These are phyloP conservation scores for Monosporascus sp. DNA, from an alignment of 2,329 filamentous ascomycete genomes.

Conservation along the genomic window DNA sequence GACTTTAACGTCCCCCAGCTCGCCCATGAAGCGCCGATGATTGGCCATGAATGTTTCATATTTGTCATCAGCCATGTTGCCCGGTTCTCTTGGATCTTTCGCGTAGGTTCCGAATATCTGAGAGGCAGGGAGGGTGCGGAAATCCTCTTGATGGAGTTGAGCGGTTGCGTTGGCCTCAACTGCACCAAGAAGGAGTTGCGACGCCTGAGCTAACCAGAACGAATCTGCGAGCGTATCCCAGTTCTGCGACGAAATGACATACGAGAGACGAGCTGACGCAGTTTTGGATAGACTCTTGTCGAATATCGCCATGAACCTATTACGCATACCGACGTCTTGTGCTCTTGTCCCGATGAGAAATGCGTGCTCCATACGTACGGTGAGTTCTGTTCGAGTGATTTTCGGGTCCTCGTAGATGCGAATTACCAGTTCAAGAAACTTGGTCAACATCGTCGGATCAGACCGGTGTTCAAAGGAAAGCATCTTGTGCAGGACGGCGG, in stretches of 20 bases:
- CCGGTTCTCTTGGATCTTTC: conserved; percentile 59
- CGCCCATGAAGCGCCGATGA: conserved; percentile 77
- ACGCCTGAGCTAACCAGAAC: conserved; percentile 95
- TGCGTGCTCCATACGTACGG: conserved; percentile 94
- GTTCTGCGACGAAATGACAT: conserved; percentile 86
- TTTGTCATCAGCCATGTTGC: conserved; percentile 73
- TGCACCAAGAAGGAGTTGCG: conserved; percentile 85
- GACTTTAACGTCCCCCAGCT: conserved; percentile 80
- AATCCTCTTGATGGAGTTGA: conserved; percentile 78
- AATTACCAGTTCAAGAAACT: conserved; percentile 93
- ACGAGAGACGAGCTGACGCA: conserved; percentile 80
- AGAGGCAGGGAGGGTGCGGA: conserved; percentile 69
- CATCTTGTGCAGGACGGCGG: conserved; percentile 99
- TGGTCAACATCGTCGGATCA: conserved; percentile 80
- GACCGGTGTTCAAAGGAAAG: conserved; percentile 82
- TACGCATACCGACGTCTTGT: conserved; percentile 92
- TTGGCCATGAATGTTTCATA: conserved; percentile 73
- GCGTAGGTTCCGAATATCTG: conserved; percentile 68
- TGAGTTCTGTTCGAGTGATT: conserved; percentile 90
- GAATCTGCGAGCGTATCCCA: conserved; percentile 94
- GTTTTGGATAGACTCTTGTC: conserved; percentile 92
- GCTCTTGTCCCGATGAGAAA: conserved; percentile 94
- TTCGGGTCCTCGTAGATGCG: conserved; percentile 97
- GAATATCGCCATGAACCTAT: conserved; percentile 93
- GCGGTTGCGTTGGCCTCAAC: conserved; percentile 78